Base-by-base conservation (phyloP, 2,329 filamentous ascomycete species). In the Sporothrix luriei region DNA sequence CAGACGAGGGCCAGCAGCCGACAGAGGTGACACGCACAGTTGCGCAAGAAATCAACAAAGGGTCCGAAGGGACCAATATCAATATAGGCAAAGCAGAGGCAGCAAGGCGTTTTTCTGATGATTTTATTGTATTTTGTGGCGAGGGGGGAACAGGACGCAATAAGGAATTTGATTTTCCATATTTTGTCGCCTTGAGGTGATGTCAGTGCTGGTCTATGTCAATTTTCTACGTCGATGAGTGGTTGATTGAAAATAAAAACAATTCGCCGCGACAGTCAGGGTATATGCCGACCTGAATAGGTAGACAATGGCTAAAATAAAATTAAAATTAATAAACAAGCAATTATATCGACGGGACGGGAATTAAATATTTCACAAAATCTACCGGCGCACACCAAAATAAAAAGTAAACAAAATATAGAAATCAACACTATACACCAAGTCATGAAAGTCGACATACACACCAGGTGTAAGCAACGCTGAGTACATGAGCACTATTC, bases 101-200 rank as follows among this genome's bases (percentile, higher is more conserved):
- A 64, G 61, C 61, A 64, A 66, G 62, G 62, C 46, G 62, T 66
- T 66, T 33, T 43, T 52, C 33, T 51, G 29, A 38, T 51, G 29
- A 49, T 21, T 49, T 64, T 10, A 46, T 1, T 64, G 24, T 49
- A 33, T 64, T 16, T 46, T 19, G n/a, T 46, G 57, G 40, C 57
- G 57, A 62, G 57, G 24, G 33, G 38, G n/a, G 38, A 9, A 26
- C 19, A 49, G 59, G 51, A 55, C 24, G 48, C 55, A 66, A 33
- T 43, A 9, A 16, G 21, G 14, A 38, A 33, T 19, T 16, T 48
- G 29, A 19, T 4, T 40, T 59, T 38, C 21, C 19, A n/a, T 40
- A 38, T 21, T 59, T 59, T 21, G 10, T 59, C 10, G 1, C 4
- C 3, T 43, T 16, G 11, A 5, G 9, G 33, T 33, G 33, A 33